Evolutionary conservation across 345 rosid genomes (phyloP).

Genomic region (Sonneratia alba): DNA sequence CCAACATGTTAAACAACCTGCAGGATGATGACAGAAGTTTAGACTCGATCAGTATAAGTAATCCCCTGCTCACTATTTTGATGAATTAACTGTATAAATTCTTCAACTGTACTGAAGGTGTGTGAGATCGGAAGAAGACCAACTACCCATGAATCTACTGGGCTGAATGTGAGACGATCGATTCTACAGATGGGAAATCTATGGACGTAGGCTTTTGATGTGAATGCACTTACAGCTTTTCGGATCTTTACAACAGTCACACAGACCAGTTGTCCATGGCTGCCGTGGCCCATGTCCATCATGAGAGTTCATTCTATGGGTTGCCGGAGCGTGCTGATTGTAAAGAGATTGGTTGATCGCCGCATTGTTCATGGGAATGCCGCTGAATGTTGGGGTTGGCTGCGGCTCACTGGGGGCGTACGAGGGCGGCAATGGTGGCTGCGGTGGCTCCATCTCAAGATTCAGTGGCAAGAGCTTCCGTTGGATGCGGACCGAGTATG

Average conservation of each 20-base stretch:
- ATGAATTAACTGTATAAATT: background rate
- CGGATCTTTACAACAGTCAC: constrained; percentile 30
- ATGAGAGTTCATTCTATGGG: background rate
- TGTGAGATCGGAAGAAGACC: no score
- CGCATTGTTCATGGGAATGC: background rate
- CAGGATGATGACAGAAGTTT: background rate
- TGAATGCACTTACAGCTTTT: constrained; percentile 22
- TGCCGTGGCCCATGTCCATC: background rate
- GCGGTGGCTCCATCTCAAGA: no score
- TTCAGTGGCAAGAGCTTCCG: no score
- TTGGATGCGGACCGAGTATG: no score
- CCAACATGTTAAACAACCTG: constrained; percentile 55
- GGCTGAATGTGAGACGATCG: no score
- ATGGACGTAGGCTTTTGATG: background rate
- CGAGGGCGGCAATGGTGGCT: no score
- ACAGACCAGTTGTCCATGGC: constrained; percentile 42
- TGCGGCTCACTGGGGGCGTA: no score
- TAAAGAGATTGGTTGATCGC: background rate
- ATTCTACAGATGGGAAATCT: background rate
- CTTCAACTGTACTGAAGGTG: no score
- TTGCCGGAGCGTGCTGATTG: background rate
- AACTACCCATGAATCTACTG: no score
- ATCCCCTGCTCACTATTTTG: no score
- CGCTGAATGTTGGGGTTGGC: background rate
- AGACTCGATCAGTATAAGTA: background rate